phyloP scores from a whole-genome alignment of 345 rosid genomes.

The Moricandia arvensis region DNA sequence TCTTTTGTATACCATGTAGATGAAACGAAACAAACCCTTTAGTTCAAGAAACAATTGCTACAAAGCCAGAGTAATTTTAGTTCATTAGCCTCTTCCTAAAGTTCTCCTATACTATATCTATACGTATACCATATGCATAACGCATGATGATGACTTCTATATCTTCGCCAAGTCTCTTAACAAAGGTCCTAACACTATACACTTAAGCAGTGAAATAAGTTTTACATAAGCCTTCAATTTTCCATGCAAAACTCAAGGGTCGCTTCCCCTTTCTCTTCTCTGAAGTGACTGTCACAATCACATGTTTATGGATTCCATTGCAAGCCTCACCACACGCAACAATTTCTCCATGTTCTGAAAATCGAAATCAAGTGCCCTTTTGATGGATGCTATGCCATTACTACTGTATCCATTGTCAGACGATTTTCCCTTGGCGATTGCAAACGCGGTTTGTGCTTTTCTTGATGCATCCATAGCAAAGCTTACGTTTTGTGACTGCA shows the following conservation, averaged over 20 bases:
- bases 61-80: not conserved
- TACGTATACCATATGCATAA: not conserved
- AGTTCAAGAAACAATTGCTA: not conserved
- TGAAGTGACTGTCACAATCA: slow-evolving; percentile 25
- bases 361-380: slow-evolving; percentile 84
- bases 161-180: slow-evolving; percentile 15
- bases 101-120: not conserved
- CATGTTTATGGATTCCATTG: slow-evolving; percentile 70
- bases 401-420: slow-evolving; percentile 42
- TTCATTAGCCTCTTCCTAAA: slow-evolving; percentile 6
- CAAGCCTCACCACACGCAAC: slow-evolving; percentile 73
- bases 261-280: not conserved
- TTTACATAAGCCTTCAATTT: slow-evolving; percentile 5
- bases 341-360: slow-evolving; percentile 88
- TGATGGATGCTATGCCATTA: slow-evolving; percentile 63
- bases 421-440: slow-evolving; percentile 51
- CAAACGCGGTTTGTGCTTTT: slow-evolving; percentile 70
- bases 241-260: slow-evolving; percentile 3
- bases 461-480: slow-evolving; percentile 94
- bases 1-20: not conserved
- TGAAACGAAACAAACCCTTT: not conserved
- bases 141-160: not conserved
- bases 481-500: slow-evolving; percentile 71
- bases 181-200: slow-evolving; percentile 11
- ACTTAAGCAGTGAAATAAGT: slow-evolving; percentile 1